phyloP scores from a whole-genome alignment of 2,329 filamentous ascomycete genomes.

The Botryotinia narcissicola region DNA sequence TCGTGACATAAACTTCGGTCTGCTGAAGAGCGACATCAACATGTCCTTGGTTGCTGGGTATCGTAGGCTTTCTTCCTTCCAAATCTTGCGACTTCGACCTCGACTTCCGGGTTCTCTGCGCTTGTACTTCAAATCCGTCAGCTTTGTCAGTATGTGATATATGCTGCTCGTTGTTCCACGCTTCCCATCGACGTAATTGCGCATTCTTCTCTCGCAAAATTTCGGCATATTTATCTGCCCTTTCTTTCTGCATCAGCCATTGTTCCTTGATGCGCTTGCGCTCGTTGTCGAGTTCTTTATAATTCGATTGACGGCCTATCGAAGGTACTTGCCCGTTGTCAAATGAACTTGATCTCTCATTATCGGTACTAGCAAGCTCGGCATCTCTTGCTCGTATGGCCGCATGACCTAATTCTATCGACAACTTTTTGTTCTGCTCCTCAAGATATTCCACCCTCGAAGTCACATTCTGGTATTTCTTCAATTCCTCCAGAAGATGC shows the following conservation, averaged over 20 bases:
- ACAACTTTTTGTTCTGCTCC: slow-evolving; percentile 32
- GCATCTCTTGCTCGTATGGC: slow-evolving; percentile 17
- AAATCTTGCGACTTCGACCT: slow-evolving; percentile 2
- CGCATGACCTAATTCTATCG: slow-evolving; percentile 23
- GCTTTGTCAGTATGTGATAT: neutral
- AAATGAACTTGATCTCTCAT: slow-evolving; percentile 2
- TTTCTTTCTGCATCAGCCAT: slow-evolving; percentile 14
- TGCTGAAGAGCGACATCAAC: neutral
- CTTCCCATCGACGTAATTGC: slow-evolving; percentile 6
- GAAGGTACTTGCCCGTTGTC: neutral
- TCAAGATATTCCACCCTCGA: slow-evolving; percentile 26
- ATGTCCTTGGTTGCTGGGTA: neutral
- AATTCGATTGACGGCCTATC: neutral
- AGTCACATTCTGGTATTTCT: slow-evolving; percentile 22
- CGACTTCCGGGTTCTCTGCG: neutral
- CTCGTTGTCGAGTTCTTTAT: slow-evolving; percentile 5
- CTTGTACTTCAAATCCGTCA: neutral
- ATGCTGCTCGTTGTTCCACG: neutral
- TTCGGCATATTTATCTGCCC: slow-evolving; percentile 11
- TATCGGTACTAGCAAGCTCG: slow-evolving; percentile 1
- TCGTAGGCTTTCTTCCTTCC: neutral
- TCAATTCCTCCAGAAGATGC: slow-evolving; percentile 27
- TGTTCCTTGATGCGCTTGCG: slow-evolving; percentile 11
- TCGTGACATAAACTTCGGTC: neutral
- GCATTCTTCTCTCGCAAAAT: neutral